Evolutionary conservation across 495 filamentous ascomycete species (phyloP).

Genomic region (Cladorrhinum samala): DNA sequence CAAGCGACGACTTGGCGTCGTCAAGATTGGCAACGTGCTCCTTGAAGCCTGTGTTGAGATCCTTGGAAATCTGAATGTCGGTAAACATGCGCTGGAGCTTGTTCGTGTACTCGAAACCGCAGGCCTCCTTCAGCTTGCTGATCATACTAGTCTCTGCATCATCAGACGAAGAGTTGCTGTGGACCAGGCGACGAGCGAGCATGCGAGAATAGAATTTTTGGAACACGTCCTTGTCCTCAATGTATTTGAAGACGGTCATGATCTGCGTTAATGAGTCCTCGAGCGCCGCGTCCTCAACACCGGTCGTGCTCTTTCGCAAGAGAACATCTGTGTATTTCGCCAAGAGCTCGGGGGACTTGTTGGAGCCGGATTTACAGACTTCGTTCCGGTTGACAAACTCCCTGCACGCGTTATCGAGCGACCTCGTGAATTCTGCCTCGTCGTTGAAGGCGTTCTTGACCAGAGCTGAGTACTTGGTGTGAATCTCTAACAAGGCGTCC

Average conservation of each 20-base stretch:
- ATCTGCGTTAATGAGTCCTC: slow-evolving; percentile 89
- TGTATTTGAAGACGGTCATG: slow-evolving; percentile 99
- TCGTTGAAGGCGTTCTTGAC: slow-evolving; percentile 91
- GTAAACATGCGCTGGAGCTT: slow-evolving; percentile 99
- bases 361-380: slow-evolving; percentile 85
- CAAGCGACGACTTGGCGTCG: slow-evolving; percentile 39
- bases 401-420: slow-evolving; percentile 92
- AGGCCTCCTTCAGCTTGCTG: slow-evolving; percentile 96
- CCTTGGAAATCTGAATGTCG: slow-evolving; percentile 97
- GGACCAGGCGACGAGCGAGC: slow-evolving; percentile 90
- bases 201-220: slow-evolving; percentile 99
- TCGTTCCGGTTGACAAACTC: slow-evolving; percentile 98
- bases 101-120: slow-evolving; percentile 98
- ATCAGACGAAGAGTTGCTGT: slow-evolving; percentile 88
- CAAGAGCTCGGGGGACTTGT: slow-evolving; percentile 86
- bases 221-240: slow-evolving; percentile 99
- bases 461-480: slow-evolving; percentile 84
- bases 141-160: slow-evolving; percentile 99
- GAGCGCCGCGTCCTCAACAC: slow-evolving; percentile 86
- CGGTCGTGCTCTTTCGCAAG: slow-evolving; percentile 85
- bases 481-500: slow-evolving; percentile 87
- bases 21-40: slow-evolving; percentile 47
- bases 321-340: slow-evolving; percentile 95
- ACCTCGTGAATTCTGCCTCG: slow-evolving; percentile 94
- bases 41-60: slow-evolving; percentile 83